These are phyloP conservation scores for Botrytis fabae DNA, from an alignment of 2,329 filamentous ascomycete species.

Conservation along the genomic window DNA sequence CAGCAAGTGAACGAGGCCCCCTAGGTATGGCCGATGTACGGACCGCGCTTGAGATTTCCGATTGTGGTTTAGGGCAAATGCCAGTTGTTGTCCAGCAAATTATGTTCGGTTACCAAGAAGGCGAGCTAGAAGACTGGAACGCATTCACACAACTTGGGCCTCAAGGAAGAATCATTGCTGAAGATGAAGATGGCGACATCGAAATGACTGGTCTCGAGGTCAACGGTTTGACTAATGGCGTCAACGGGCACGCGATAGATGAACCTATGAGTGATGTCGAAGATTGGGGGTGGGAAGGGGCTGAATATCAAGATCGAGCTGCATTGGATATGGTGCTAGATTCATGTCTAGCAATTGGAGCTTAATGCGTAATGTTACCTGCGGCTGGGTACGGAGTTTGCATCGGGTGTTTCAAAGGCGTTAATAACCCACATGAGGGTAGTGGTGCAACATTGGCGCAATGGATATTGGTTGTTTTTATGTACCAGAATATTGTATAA, in stretches of 20 bases:
- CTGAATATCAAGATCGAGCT: conserved; percentile 52
- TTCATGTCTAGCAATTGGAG: conserved; percentile 40
- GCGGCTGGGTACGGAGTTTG: conserved; percentile 30
- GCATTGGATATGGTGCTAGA: conserved; percentile 56
- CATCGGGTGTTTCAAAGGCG: conserved; percentile 27
- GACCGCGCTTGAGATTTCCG: conserved; percentile 72
- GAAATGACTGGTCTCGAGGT: conserved; percentile 40
- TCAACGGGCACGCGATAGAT: conserved; percentile 49
- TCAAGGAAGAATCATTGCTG: conserved; percentile 40
- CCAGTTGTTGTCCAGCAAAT: conserved; percentile 72
- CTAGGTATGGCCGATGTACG: conserved; percentile 77
- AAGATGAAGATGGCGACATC: conserved; percentile 41
- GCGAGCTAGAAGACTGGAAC: conserved; percentile 68
- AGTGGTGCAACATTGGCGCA: conserved; percentile 29
- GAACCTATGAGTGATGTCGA: conserved; percentile 56
- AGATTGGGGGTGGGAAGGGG: conserved; percentile 64
- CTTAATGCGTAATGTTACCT: conserved; percentile 25
- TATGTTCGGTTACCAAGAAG: conserved; percentile 70
- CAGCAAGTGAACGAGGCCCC: conserved; percentile 68
- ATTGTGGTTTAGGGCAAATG: conserved; percentile 74
- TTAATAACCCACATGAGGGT: background rate
- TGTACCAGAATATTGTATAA: conserved; percentile 33
- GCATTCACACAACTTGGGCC: conserved; percentile 51
- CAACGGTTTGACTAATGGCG: conserved; percentile 41
- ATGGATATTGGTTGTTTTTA: conserved; percentile 25